phyloP scores from a whole-genome alignment of 2,329 filamentous ascomycete species.

The Talaromyces sp. region DNA sequence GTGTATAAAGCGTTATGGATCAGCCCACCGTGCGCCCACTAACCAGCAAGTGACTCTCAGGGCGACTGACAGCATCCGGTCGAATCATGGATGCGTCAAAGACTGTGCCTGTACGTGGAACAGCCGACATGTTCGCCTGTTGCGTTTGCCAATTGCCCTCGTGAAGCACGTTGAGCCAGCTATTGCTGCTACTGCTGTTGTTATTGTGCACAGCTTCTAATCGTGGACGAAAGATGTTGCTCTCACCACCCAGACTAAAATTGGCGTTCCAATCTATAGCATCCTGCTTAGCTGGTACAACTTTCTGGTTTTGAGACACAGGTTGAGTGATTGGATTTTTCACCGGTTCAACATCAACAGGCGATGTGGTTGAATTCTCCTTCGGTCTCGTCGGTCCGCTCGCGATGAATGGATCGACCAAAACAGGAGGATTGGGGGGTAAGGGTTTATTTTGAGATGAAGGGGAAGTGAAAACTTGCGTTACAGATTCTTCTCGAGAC shows the following conservation, averaged over 20 bases:
- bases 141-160: constrained; percentile 62
- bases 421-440: constrained; percentile 11
- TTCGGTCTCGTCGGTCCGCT: background rate
- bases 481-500: constrained; percentile 44
- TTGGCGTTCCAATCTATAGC: constrained; percentile 11
- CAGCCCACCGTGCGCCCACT: constrained; percentile 39
- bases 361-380: background rate
- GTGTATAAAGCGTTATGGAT: constrained; percentile 16
- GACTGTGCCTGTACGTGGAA: constrained; percentile 30
- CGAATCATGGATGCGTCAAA: constrained; percentile 33
- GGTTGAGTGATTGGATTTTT: constrained; percentile 4
- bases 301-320: constrained; percentile 5
- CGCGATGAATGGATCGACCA: constrained; percentile 7
- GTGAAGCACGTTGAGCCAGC: constrained; percentile 80
- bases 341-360: constrained; percentile 13
- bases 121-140: constrained; percentile 28
- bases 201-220: constrained; percentile 65
- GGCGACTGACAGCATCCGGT: constrained; percentile 33
- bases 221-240: constrained; percentile 79
- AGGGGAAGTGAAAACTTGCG: constrained; percentile 24
- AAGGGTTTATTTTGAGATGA: constrained; percentile 17
- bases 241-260: constrained; percentile 8
- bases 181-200: constrained; percentile 70
- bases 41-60: constrained; percentile 40
- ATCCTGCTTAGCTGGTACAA: constrained; percentile 11